phyloP scores from a whole-genome alignment of 2,329 filamentous ascomycete genomes.

The Metarhizium guizhouense region DNA sequence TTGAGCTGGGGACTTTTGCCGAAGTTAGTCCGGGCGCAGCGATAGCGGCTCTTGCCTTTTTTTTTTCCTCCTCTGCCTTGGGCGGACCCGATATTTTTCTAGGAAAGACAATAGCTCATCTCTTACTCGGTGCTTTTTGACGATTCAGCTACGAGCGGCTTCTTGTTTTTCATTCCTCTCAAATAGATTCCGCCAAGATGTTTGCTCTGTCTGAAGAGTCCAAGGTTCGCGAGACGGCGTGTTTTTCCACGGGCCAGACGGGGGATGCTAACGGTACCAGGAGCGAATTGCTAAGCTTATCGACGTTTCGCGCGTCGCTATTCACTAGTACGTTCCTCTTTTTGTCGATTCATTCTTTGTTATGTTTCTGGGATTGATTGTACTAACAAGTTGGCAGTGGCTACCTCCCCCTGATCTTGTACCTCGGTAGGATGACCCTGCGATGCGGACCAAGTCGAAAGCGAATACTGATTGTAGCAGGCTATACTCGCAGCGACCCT shows the following conservation, averaged over 20 bases:
- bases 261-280: slow-evolving; percentile 34
- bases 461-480: slow-evolving; percentile 35
- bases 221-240: slow-evolving; percentile 52
- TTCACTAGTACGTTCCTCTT: slow-evolving; percentile 71
- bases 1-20: slow-evolving; percentile 14
- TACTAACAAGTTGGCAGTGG: slow-evolving; percentile 52
- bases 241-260: not conserved
- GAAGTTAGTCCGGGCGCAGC: slow-evolving; percentile 18
- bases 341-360: not conserved
- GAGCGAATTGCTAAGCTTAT: slow-evolving; percentile 97
- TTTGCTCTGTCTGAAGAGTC: slow-evolving; percentile 85
- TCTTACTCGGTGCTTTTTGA: not conserved
- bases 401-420: slow-evolving; percentile 93
- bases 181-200: slow-evolving; percentile 33
- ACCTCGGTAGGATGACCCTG: slow-evolving; percentile 61
- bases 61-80: too few relatives aligned
- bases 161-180: not conserved
- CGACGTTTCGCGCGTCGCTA: slow-evolving; percentile 83
- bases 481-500: slow-evolving; percentile 91
- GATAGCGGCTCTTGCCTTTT: not conserved
- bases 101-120: not conserved
- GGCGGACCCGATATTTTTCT: not conserved
- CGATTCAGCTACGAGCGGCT: not conserved
- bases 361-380: not conserved
- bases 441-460: not conserved